phyloP scores from a whole-genome alignment of 2,329 filamentous ascomycete genomes.

The Penicillium sp. region DNA sequence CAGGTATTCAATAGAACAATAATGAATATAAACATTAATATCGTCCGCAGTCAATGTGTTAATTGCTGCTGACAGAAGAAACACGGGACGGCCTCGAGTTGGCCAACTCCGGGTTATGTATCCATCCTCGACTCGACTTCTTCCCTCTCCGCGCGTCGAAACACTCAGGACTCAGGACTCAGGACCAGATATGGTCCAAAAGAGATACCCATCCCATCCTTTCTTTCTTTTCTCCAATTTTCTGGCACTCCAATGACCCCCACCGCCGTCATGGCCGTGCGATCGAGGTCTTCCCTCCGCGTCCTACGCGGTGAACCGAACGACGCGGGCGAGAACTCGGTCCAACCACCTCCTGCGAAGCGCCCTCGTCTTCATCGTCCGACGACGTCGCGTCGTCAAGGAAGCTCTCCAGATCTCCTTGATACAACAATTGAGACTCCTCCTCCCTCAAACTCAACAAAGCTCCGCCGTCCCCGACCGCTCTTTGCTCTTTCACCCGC shows the following conservation, averaged over 20 bases:
- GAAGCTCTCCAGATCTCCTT: constrained; percentile 40
- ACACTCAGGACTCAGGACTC: neutral
- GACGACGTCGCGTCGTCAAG: constrained; percentile 28
- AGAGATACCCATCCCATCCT: neutral
- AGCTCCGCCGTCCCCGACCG: constrained; percentile 25
- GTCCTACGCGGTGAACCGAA: constrained; percentile 38
- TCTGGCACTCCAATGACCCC: constrained; percentile 17
- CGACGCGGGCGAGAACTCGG: constrained; percentile 22
- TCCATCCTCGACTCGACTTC: constrained; percentile 3
- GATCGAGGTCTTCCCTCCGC: constrained; percentile 40
- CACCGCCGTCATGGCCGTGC: constrained; percentile 38
- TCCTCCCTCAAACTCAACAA: constrained; percentile 19
- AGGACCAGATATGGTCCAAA: neutral
- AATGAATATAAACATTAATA: neutral
- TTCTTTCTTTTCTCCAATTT: neutral
- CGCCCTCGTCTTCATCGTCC: constrained; percentile 30
- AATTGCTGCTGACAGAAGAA: constrained; percentile 2
- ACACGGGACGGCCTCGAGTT: constrained; percentile 13
- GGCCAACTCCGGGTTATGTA: constrained; percentile 9
- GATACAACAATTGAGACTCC: constrained; percentile 32
- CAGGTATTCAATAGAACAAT: neutral
- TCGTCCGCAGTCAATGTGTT: neutral
- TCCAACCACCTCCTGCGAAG: constrained; percentile 31
- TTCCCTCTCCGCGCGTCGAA: constrained; percentile 7
- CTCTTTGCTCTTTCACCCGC: constrained; percentile 17